Conservation (phyloP, 441 rosid genomes). For the Gossypium lobatum region DNA sequence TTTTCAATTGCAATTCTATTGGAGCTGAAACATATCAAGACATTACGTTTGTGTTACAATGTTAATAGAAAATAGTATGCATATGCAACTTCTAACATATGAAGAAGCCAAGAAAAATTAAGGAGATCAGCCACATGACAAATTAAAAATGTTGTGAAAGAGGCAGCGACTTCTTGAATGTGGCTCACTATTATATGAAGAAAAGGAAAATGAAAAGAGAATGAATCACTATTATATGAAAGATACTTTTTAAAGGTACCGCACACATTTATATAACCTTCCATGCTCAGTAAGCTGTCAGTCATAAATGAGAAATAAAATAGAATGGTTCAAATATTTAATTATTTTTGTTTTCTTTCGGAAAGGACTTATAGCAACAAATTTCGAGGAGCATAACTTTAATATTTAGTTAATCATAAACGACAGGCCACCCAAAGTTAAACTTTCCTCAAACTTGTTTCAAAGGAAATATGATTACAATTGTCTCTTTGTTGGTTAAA, state of each 20-base stretch:
- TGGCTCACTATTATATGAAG: neutral
- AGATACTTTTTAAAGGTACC: neutral
- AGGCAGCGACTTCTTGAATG: neutral
- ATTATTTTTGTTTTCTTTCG: neutral
- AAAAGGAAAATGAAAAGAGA: neutral
- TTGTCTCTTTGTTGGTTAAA: neutral
- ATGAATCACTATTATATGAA: neutral
- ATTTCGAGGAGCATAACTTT: neutral
- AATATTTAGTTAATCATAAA: neutral
- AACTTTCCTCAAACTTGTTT: neutral
- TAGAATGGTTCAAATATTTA: neutral
- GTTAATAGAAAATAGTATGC: neutral
- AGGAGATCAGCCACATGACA: neutral
- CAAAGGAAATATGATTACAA: neutral
- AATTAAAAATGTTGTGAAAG: neutral
- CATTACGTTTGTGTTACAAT: constrained; percentile 3
- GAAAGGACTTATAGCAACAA: neutral
- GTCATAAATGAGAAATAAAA: neutral
- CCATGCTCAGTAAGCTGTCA: neutral
- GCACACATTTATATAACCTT: neutral
- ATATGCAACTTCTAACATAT: neutral
- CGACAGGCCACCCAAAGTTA: neutral
- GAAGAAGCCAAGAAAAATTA: neutral
- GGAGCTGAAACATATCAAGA: constrained; percentile 30
- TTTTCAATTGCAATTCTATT: constrained; percentile 50